phyloP scores from a whole-genome alignment of 2,329 filamentous ascomycete species.

The Neopestalotiopsis sp. region DNA sequence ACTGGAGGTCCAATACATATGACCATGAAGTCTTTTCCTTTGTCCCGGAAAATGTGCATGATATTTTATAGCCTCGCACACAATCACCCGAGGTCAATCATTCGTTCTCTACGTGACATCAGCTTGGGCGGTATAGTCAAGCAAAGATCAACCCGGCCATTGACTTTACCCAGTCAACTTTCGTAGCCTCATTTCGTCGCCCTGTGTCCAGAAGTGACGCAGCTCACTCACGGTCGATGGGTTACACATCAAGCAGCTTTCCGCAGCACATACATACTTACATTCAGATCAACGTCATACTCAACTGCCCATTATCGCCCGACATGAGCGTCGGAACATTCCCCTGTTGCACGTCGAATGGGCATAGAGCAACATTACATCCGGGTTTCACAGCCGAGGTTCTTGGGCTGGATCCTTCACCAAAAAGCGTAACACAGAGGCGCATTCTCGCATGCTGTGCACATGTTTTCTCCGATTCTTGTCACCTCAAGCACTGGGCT shows the following conservation, averaged over 20 bases:
- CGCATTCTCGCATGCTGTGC: conserved; percentile 2
- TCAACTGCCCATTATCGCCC: too few relatives aligned
- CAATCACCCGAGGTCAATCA: too few relatives aligned
- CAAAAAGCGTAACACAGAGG: not conserved
- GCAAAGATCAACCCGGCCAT: too few relatives aligned
- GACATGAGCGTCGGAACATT: not conserved
- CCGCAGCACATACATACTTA: conserved; percentile 3
- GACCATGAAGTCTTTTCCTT: too few relatives aligned
- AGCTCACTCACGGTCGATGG: not conserved
- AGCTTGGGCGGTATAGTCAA: too few relatives aligned
- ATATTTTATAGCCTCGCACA: too few relatives aligned
- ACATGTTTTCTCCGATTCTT: not conserved
- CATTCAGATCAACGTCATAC: not conserved
- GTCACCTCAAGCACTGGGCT: not conserved
- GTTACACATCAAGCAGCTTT: not conserved
- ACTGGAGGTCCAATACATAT: too few relatives aligned
- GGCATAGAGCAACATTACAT: not conserved
- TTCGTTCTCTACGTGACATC: too few relatives aligned
- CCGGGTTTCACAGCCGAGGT: not conserved
- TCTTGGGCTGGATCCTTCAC: not conserved
- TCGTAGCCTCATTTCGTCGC: not conserved
- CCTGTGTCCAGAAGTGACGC: not conserved
- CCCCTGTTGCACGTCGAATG: not conserved
- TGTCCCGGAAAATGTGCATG: too few relatives aligned
- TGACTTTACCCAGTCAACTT: too few relatives aligned